phyloP scores from a whole-genome alignment of 768 basidiomycete genomes.

The Chlorophyllum brunneum region DNA sequence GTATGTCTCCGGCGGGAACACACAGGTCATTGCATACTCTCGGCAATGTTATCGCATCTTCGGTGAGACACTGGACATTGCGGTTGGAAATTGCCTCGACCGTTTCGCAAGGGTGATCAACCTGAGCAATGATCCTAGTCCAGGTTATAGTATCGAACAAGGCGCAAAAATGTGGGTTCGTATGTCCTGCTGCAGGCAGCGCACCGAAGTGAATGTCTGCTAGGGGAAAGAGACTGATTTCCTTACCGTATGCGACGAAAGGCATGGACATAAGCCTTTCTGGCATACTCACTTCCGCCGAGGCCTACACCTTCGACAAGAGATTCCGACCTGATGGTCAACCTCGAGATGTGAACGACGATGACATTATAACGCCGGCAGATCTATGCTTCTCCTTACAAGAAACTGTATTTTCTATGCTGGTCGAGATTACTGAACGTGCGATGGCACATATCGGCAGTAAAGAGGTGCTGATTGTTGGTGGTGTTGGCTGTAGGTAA shows the following conservation, averaged over 20 bases:
- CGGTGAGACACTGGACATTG: slow-evolving; percentile 97
- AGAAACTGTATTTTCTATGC: slow-evolving; percentile 96
- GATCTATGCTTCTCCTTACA: slow-evolving; percentile 97
- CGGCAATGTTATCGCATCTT: slow-evolving; percentile 97
- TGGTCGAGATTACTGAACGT: slow-evolving; percentile 97
- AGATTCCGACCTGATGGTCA: slow-evolving; percentile 58
- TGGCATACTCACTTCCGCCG: slow-evolving; percentile 86
- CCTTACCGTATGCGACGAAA: slow-evolving; percentile 93
- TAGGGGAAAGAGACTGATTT: slow-evolving; percentile 80
- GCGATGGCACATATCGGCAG: slow-evolving; percentile 99
- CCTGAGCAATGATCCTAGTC: slow-evolving; percentile 91
- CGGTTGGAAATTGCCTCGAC: slow-evolving; percentile 98
- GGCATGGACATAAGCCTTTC: slow-evolving; percentile 98
- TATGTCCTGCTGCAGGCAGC: background rate
- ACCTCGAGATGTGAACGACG: slow-evolving; percentile 36
- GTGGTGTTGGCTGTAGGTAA: slow-evolving; percentile 96
- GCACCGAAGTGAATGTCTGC: background rate
- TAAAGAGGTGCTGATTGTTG: slow-evolving; percentile 94
- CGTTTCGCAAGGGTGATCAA: slow-evolving; percentile 95
- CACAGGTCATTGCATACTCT: slow-evolving; percentile 98
- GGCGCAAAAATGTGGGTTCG: slow-evolving; percentile 77
- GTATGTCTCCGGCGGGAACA: slow-evolving; percentile 98
- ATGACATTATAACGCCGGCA: slow-evolving; percentile 85
- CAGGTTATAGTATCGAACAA: slow-evolving; percentile 97
- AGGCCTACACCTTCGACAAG: slow-evolving; percentile 84